These are phyloP conservation scores for Lyophyllum decastes DNA, from an alignment of 768 basidiomycete species.

Conservation along the genomic window DNA sequence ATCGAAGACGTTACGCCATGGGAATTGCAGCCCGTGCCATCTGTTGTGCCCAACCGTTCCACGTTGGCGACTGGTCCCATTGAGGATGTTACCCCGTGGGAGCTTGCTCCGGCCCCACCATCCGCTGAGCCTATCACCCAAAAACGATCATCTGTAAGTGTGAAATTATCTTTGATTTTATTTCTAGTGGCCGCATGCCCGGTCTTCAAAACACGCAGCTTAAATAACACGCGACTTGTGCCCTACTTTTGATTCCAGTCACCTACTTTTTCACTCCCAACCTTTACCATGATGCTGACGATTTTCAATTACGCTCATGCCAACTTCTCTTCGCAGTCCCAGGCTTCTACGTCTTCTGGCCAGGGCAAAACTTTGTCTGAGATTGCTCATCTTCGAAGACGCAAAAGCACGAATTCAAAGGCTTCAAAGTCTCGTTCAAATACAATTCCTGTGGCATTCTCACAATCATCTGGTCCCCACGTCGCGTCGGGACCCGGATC, in stretches of 20 bases:
- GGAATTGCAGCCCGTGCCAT: slow-evolving; percentile 30
- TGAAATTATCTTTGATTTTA: slow-evolving; percentile 3
- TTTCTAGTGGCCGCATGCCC: slow-evolving; percentile 12
- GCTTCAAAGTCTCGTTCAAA: slow-evolving; percentile 20
- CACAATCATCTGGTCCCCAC: slow-evolving; percentile 8
- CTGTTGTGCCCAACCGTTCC: slow-evolving; percentile 18
- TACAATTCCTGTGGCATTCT: slow-evolving; percentile 17
- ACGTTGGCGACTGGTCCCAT: slow-evolving; percentile 26
- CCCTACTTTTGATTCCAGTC: slow-evolving; percentile 4
- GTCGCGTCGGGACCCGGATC: neutral
- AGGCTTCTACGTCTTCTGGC: slow-evolving; percentile 28
- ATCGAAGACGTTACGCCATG: slow-evolving; percentile 32
- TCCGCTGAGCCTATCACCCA: slow-evolving; percentile 2
- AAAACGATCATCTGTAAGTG: slow-evolving; percentile 24
- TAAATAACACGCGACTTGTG: slow-evolving; percentile 1
- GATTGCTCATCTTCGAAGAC: slow-evolving; percentile 28
- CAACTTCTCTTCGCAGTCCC: slow-evolving; percentile 21
- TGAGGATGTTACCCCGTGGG: slow-evolving; percentile 34
- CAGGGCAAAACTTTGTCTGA: slow-evolving; percentile 25
- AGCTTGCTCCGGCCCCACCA: slow-evolving; percentile 25
- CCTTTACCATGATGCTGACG: slow-evolving; percentile 15
- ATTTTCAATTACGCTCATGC: slow-evolving; percentile 9
- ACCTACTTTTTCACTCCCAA: slow-evolving; percentile 5
- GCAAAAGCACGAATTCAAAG: slow-evolving; percentile 35
- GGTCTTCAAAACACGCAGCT: slow-evolving; percentile 8